phyloP scores from a whole-genome alignment of 495 filamentous ascomycete species.

The Staphylotrichum tortipilum region DNA sequence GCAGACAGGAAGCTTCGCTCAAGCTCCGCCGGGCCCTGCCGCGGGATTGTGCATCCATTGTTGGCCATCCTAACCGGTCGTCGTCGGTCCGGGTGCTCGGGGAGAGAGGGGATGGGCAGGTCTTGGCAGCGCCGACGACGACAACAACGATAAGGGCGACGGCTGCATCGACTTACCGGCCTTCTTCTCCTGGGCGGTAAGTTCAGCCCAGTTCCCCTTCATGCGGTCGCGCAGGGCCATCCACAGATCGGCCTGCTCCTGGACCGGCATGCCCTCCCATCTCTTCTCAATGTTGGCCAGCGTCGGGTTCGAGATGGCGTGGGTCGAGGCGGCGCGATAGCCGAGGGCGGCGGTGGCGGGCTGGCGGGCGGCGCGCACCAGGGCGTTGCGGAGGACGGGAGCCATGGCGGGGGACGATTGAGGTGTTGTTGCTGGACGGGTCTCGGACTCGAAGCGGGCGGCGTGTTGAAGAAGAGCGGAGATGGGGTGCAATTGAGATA shows the following conservation, averaged over 20 bases:
- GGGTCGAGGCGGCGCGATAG: slow-evolving; percentile 58
- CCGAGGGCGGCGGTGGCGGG: slow-evolving; percentile 37
- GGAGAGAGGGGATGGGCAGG: too few species aligned
- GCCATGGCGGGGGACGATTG: slow-evolving; percentile 19
- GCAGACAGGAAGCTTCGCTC: not conserved
- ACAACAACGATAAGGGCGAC: too few species aligned
- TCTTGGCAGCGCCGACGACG: slow-evolving; percentile 6
- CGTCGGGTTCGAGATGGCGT: slow-evolving; percentile 95
- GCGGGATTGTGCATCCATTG: too few species aligned
- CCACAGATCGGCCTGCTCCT: slow-evolving; percentile 98
- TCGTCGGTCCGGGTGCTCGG: too few species aligned
- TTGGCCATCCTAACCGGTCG: too few species aligned
- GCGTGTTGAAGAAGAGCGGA: slow-evolving; percentile 31
- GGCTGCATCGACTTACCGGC: slow-evolving; percentile 97
- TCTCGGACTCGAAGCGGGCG: slow-evolving; percentile 12
- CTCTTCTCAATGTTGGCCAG: slow-evolving; percentile 98
- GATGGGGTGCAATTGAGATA: slow-evolving; percentile 35
- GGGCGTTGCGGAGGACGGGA: slow-evolving; percentile 33
- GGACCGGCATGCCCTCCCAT: slow-evolving; percentile 93
- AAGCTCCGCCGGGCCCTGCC: slow-evolving; percentile 6
- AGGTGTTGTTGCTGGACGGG: slow-evolving; percentile 6
- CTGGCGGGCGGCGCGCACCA: slow-evolving; percentile 32
- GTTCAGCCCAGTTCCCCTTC: slow-evolving; percentile 92
- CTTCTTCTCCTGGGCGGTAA: slow-evolving; percentile 96
- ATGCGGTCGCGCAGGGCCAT: slow-evolving; percentile 95